Evolutionary conservation across 495 filamentous ascomycete species (phyloP).

Genomic region (Neurospora hispaniola): DNA sequence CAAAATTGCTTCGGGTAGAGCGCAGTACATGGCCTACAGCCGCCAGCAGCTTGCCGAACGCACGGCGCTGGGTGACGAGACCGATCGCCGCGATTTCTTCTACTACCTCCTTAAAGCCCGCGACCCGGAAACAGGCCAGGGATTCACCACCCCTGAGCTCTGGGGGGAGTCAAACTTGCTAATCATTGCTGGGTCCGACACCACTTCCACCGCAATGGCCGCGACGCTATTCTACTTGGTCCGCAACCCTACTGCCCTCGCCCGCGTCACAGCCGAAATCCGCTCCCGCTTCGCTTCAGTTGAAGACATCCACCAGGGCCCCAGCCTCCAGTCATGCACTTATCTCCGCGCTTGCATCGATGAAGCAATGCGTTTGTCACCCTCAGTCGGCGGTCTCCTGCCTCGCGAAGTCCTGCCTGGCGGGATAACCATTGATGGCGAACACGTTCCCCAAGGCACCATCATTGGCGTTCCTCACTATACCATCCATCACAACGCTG

Average conservation of each 20-base stretch:
- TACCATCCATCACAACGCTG: constrained; percentile 44
- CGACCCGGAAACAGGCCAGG: constrained; percentile 52
- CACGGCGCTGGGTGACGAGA: constrained; percentile 43
- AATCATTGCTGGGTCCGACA: constrained; percentile 52
- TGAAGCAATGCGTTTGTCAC: constrained; percentile 61
- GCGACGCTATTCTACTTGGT: constrained; percentile 57
- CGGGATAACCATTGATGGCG: constrained; percentile 46
- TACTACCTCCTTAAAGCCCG: constrained; percentile 46
- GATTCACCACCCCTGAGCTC: constrained; percentile 54
- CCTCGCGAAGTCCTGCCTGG: constrained; percentile 53
- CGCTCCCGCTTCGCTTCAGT: constrained; percentile 36
- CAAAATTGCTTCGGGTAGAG: constrained; percentile 41
- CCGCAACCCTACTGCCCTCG: constrained; percentile 41
- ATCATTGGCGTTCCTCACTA: constrained; percentile 46
- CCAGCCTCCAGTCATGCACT: constrained; percentile 44
- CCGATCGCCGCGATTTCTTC: constrained; percentile 56
- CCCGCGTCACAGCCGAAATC: constrained; percentile 39
- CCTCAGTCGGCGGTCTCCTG: constrained; percentile 49
- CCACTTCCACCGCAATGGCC: constrained; percentile 53
- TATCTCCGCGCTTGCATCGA: constrained; percentile 56
- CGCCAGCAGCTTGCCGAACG: constrained; percentile 43
- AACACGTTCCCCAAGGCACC: constrained; percentile 40
- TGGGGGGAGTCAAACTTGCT: constrained; percentile 63
- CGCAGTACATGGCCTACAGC: constrained; percentile 47
- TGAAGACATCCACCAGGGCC: constrained; percentile 41